phyloP scores from a whole-genome alignment of 2,329 filamentous ascomycete species.

The Nothomitra cinnamomea region DNA sequence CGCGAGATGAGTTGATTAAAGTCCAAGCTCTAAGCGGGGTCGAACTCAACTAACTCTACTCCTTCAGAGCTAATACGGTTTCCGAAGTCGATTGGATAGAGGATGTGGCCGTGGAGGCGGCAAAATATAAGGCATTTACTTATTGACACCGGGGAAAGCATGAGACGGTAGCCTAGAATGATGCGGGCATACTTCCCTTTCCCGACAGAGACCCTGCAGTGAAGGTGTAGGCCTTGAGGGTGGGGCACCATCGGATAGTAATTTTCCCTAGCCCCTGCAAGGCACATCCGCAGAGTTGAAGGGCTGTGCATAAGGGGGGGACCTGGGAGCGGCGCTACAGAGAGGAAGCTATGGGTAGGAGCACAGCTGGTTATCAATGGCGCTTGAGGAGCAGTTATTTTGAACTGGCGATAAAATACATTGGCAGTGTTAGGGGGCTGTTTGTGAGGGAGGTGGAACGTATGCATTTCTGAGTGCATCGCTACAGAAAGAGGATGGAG shows the following conservation, averaged over 20 bases:
- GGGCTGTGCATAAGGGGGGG: neutral
- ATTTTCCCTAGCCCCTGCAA: neutral
- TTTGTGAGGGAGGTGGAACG: neutral
- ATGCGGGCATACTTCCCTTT: neutral
- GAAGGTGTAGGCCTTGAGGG: neutral
- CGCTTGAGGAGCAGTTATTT: constrained; percentile 1
- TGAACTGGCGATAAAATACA: neutral
- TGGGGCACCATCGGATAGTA: neutral
- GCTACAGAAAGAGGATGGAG: neutral
- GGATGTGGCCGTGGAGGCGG: neutral
- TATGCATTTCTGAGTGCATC: neutral
- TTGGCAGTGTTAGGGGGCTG: neutral
- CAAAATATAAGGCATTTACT: too few species aligned
- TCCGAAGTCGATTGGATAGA: neutral
- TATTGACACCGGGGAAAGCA: neutral
- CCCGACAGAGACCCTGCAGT: neutral
- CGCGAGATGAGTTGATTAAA: too few species aligned
- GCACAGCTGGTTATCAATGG: neutral
- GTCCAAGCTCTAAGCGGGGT: too few species aligned
- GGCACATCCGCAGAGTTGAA: neutral
- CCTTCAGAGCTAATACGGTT: neutral
- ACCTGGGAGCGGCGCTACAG: neutral
- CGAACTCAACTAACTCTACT: neutral
- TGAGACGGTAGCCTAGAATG: neutral
- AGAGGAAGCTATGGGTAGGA: neutral